Conservation (phyloP, 768 basidiomycete genomes). For the Naematelia aurantialba region DNA sequence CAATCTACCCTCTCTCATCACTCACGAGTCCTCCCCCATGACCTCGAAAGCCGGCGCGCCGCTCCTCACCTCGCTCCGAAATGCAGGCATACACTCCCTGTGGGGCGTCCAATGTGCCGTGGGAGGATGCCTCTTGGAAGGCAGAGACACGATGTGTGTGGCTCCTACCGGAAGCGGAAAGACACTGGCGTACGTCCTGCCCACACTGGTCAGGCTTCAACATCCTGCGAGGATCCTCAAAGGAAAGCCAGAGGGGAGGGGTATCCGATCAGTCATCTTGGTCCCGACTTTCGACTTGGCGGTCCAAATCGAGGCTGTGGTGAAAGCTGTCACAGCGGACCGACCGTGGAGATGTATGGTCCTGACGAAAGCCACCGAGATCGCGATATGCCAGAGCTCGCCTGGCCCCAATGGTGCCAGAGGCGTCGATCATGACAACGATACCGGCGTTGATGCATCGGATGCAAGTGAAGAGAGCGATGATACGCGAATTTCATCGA, state of each 20-base stretch:
- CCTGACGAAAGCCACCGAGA: conserved; percentile 86
- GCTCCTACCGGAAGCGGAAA: conserved; percentile 98
- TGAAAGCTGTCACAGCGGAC: conserved; percentile 63
- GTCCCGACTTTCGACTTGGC: conserved; percentile 95
- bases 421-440: conserved; percentile 45
- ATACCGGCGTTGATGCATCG: conserved; percentile 39
- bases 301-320: conserved; percentile 90
- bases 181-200: conserved; percentile 85
- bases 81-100: conserved; percentile 24
- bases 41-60: conserved; percentile 19
- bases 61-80: conserved; percentile 25
- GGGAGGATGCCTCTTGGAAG: conserved; percentile 32
- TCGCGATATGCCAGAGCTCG: conserved; percentile 56
- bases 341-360: conserved; percentile 73
- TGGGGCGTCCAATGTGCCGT: conserved; percentile 48
- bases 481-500: background rate
- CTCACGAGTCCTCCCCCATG: conserved; percentile 14
- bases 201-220: conserved; percentile 58
- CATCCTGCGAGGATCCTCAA: conserved; percentile 46
- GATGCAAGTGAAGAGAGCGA: conserved; percentile 2
- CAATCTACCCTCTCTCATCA: conserved; percentile 36
- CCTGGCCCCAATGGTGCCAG: conserved; percentile 51
- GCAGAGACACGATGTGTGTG: conserved; percentile 83
- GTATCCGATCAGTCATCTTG: conserved; percentile 73
- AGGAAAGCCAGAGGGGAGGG: conserved; percentile 52